These are phyloP conservation scores for Hawksworthiomyces lignivorus DNA, from an alignment of 2,329 filamentous ascomycete species.

Conservation along the genomic window DNA sequence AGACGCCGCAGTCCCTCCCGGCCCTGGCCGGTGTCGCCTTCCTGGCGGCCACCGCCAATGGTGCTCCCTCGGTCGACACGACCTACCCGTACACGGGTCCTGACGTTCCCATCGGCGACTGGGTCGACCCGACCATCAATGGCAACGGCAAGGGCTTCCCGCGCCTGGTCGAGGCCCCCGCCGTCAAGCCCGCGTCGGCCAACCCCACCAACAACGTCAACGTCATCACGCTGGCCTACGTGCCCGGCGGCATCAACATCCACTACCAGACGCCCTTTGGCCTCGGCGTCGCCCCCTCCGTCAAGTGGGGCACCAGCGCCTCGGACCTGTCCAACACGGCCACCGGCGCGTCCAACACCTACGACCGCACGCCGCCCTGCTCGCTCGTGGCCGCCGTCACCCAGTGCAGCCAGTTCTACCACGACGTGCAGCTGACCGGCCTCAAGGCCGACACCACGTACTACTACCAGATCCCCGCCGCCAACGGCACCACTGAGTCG, in stretches of 20 bases:
- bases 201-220: slow-evolving; percentile 45
- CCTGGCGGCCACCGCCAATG: slow-evolving; percentile 1
- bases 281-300: slow-evolving; percentile 32
- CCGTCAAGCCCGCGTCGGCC: slow-evolving; percentile 33
- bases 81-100: slow-evolving; percentile 41
- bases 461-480: slow-evolving; percentile 40
- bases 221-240: slow-evolving; percentile 40
- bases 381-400: slow-evolving; percentile 35
- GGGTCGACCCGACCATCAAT: slow-evolving; percentile 41
- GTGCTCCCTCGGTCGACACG: slow-evolving; percentile 27
- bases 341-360: slow-evolving; percentile 33
- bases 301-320: slow-evolving; percentile 34
- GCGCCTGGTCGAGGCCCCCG: slow-evolving; percentile 41
- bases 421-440: slow-evolving; percentile 37
- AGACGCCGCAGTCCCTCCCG: slow-evolving; percentile 5
- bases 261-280: slow-evolving; percentile 48
- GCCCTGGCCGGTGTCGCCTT: slow-evolving; percentile 3
- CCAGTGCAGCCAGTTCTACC: slow-evolving; percentile 44
- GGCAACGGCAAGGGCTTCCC: slow-evolving; percentile 45
- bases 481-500: slow-evolving; percentile 42
- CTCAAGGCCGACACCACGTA: slow-evolving; percentile 38
- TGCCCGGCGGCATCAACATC: slow-evolving; percentile 41
- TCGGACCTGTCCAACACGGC: slow-evolving; percentile 26
- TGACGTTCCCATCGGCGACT: slow-evolving; percentile 40
- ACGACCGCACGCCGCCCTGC: slow-evolving; percentile 43